Conservation (phyloP, 1,284 basidiomycete genomes). For the Exobasidium rhododendri region DNA sequence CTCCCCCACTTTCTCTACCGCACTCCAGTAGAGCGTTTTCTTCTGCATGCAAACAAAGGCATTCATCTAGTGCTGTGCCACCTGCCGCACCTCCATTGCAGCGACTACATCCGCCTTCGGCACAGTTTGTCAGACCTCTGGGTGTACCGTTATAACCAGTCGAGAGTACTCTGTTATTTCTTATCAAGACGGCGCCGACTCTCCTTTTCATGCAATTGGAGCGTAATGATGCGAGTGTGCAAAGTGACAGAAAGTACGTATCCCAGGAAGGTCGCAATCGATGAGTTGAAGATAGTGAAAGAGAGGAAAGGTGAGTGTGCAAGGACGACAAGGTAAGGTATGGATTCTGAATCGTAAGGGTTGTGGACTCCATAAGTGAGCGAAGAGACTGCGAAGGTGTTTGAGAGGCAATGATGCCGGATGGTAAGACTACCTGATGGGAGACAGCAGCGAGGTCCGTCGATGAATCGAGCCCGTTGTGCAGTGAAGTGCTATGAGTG, state of each 20-base stretch:
- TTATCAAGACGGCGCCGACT: constrained; percentile 86
- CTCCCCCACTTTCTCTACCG: constrained; percentile 65
- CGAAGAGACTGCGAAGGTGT: constrained; percentile 23
- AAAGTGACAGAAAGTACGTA: constrained; percentile 52
- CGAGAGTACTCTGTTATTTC: constrained; percentile 76
- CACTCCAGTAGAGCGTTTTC: constrained; percentile 95
- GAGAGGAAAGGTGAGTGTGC: constrained; percentile 64
- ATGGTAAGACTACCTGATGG: constrained; percentile 9
- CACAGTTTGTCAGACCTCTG: constrained; percentile 65
- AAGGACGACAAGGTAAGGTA: constrained; percentile 64
- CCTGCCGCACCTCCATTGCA: constrained; percentile 33
- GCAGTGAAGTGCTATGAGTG: background rate
- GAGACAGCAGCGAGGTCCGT: constrained; percentile 8
- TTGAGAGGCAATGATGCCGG: constrained; percentile 12
- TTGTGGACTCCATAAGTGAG: constrained; percentile 52
- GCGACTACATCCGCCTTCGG: constrained; percentile 51
- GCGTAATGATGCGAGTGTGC: constrained; percentile 48
- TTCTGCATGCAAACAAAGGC: constrained; percentile 88
- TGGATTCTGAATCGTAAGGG: constrained; percentile 71
- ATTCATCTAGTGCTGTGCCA: constrained; percentile 12
- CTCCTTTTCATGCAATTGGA: constrained; percentile 79
- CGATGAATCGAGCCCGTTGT: background rate
- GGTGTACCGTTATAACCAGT: constrained; percentile 99
- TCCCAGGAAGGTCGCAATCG: constrained; percentile 60
- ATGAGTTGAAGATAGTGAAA: constrained; percentile 81